These are phyloP conservation scores for Mucor piriformis DNA, from an alignment of 371 early-diverging fungal species.

Conservation along the genomic window DNA sequence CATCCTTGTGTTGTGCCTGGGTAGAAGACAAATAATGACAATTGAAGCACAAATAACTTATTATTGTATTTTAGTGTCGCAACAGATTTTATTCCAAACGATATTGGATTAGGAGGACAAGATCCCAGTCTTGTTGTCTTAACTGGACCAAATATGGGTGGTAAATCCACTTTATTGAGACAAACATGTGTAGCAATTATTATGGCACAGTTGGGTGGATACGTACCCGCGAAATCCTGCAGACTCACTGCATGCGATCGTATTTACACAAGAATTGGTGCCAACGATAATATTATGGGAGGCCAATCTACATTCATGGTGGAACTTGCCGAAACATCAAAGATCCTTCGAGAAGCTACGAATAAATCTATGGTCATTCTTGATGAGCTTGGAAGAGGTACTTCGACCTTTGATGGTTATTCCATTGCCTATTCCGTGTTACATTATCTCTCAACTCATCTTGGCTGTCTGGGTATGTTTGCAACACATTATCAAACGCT, in stretches of 20 bases:
- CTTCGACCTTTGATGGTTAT: constrained; percentile 98
- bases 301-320: constrained; percentile 99
- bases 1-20: constrained; percentile 84
- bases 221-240: constrained; percentile 89
- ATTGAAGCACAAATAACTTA: neutral
- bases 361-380: constrained; percentile 95
- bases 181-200: constrained; percentile 97
- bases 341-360: constrained; percentile 94
- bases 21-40: constrained; percentile 22
- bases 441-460: constrained; percentile 80
- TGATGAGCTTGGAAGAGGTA: constrained; percentile 99
- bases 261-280: constrained; percentile 97
- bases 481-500: constrained; percentile 98
- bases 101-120: constrained; percentile 77
- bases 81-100: constrained; percentile 94
- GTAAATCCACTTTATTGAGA: constrained; percentile 96
- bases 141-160: constrained; percentile 98
- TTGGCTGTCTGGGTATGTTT: constrained; percentile 93
- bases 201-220: constrained; percentile 98
- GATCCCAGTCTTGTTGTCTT: constrained; percentile 86
- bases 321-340: constrained; percentile 95
- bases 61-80: constrained; percentile 36
- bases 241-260: constrained; percentile 91
- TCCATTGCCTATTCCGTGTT: constrained; percentile 97
- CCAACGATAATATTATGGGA: constrained; percentile 95